Percentiles rank a stretch among this genome's conserved stretches.
Evolutionary conservation across 768 basidiomycete genomes (phyloP).

Genomic region (Coprinopsis strossmayeri): DNA sequence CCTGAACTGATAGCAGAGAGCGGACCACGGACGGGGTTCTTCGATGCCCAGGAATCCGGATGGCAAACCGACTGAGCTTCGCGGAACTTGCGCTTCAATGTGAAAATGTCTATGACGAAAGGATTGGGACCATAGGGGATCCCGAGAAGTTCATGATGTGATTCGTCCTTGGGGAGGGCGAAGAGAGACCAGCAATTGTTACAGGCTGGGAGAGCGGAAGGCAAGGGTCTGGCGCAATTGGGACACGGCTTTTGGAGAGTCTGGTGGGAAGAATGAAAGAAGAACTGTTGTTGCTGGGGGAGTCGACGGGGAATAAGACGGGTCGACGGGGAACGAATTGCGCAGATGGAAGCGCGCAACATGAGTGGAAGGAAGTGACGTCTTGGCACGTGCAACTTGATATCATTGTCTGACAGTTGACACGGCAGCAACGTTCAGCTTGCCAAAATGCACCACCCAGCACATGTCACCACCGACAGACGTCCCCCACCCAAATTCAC

Average conservation of each 20-base stretch:
- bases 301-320: too few species aligned
- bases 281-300: neutral
- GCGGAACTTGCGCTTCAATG: constrained; percentile 61
- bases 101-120: constrained; percentile 57
- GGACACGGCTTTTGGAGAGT: constrained; percentile 40
- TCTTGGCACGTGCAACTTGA: too few species aligned
- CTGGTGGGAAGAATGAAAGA: neutral
- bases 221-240: constrained; percentile 52
- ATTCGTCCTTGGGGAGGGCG: constrained; percentile 43
- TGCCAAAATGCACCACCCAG: neutral
- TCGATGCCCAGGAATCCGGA: constrained; percentile 79
- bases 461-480: too few species aligned
- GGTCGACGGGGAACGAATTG: too few species aligned
- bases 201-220: constrained; percentile 70
- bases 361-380: too few species aligned
- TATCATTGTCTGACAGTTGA: too few species aligned
- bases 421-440: too few species aligned
- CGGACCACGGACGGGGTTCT: constrained; percentile 43
- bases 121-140: constrained; percentile 58
- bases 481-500: constrained; percentile 30
- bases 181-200: constrained; percentile 63
- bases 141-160: constrained; percentile 66
- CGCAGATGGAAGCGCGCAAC: neutral
- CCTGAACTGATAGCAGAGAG: constrained; percentile 3
- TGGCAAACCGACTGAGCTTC: constrained; percentile 73